Evolutionary conservation across 1,139 yeast species (phyloP).

Genomic region (Candida labiduridarum): DNA sequence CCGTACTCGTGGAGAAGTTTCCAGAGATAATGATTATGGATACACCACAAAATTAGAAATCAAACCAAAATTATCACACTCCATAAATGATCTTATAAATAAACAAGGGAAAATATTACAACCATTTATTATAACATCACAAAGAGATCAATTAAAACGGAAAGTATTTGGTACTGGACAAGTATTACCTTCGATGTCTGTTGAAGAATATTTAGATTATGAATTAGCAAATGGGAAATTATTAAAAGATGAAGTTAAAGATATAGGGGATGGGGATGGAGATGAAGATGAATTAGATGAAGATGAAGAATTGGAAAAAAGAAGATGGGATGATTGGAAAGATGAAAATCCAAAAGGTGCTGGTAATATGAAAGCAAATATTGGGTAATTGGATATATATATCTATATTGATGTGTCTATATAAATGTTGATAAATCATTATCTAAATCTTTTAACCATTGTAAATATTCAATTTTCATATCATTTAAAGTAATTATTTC

Average conservation of each 20-base stretch:
- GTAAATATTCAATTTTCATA: constrained; percentile 35
- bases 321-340: constrained; percentile 92
- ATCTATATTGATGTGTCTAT: background rate
- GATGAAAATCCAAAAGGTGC: constrained; percentile 86
- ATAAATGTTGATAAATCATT: constrained; percentile 17
- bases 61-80: constrained; percentile 30
- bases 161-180: constrained; percentile 93
- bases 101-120: constrained; percentile 75
- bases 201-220: constrained; percentile 86
- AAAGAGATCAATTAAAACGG: constrained; percentile 56
- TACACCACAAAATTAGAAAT: constrained; percentile 60
- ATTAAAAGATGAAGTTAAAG: constrained; percentile 51
- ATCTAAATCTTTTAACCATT: constrained; percentile 39
- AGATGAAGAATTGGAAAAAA: constrained; percentile 53
- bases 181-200: constrained; percentile 89
- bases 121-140: constrained; percentile 79
- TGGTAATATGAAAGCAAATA: constrained; percentile 80
- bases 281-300: constrained; percentile 48
- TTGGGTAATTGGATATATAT: constrained; percentile 49
- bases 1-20: constrained; percentile 1
- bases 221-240: constrained; percentile 86
- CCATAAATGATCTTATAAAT: constrained; percentile 47
- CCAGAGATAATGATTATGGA: constrained; percentile 32
- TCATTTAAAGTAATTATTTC: constrained; percentile 33
- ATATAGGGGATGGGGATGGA: too few species aligned